Base-by-base conservation (phyloP, 768 basidiomycete genomes). In the Leccinum disarticulatum region DNA sequence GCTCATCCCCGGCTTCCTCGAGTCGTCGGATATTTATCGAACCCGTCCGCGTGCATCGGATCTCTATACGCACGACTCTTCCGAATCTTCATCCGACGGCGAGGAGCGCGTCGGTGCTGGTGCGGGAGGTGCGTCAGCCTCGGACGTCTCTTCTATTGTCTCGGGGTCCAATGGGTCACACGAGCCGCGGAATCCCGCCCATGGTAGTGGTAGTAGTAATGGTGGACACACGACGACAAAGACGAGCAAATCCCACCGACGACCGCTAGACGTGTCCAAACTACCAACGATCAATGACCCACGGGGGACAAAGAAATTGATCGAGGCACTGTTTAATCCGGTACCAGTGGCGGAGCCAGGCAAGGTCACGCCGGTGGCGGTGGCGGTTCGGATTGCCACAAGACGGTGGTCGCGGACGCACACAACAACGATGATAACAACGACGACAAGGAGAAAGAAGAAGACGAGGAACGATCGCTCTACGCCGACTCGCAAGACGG, bases 311-410 rank as follows among this genome's bases (percentile, higher is more conserved):
- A 88, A 90, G 68, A 78, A 78, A 38, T 79, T 93, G 46, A 91
- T 92, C 67, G 91, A 93, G 57, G 85, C 88, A 6, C 70, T 93
- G 27, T 93, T 93, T 70, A 93, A 93, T 65, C 90, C 91, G 2
- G 79, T 79, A 2, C 80, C 78, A 2, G 82, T 82, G 9, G 75
- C 74, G 2, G 63, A 64, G 5, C 60, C 57, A 1, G 53, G 27
- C 35, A 59, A 58, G 43, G 60, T 73, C 19, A 72, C 66, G 5
- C 77, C 76, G 65, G 61, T n/a, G n/a, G n/a, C n/a, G n/a, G n/a
- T 43, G 58, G 50, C n/a, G 31, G 58, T 13, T 56, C 50, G 15
- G 51, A 55, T 30, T 33, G 6, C 30, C 15, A 1, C 11, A 46
- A 46, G 19, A 46, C 43, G 10, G 43, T 46, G 43, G 43, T 46